Evolutionary conservation across 192 early-diverging fungal species (phyloP).

Genomic region (Cladochytrium replicatum): DNA sequence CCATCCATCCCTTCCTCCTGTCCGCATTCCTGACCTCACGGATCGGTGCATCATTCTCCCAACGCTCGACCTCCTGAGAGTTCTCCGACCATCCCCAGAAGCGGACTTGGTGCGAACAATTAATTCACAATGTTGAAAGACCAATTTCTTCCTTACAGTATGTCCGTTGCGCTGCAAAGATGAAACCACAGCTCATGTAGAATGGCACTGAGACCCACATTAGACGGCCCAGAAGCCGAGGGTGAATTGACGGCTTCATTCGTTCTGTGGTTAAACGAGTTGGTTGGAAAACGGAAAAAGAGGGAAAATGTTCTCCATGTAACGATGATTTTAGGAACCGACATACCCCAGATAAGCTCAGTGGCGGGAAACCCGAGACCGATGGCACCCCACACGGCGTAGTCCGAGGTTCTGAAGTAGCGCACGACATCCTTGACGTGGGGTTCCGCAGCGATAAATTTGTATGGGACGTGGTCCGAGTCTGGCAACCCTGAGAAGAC

Average conservation of each 20-base stretch:
- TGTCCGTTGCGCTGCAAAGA: slow-evolving; percentile 61
- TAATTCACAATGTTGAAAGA: background rate
- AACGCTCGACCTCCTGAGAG: slow-evolving; percentile 56
- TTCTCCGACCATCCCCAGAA: slow-evolving; percentile 94
- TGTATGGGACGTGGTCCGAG: slow-evolving; percentile 50
- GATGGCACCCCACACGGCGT: slow-evolving; percentile 48
- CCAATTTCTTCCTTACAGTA: slow-evolving; percentile 47
- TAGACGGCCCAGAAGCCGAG: slow-evolving; percentile 27
- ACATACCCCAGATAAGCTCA: slow-evolving; percentile 66
- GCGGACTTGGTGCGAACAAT: slow-evolving; percentile 46
- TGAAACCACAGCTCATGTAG: slow-evolving; percentile 60
- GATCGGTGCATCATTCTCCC: slow-evolving; percentile 22
- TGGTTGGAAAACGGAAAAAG: slow-evolving; percentile 18
- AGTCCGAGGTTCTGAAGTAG: slow-evolving; percentile 82
- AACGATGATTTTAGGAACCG: slow-evolving; percentile 24
- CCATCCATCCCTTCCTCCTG: no score
- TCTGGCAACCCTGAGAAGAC: slow-evolving; percentile 38
- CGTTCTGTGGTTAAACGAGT: slow-evolving; percentile 25
- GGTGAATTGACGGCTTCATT: slow-evolving; percentile 31
- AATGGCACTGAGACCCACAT: slow-evolving; percentile 42
- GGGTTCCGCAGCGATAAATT: slow-evolving; percentile 83
- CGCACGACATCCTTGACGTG: slow-evolving; percentile 79
- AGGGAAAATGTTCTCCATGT: slow-evolving; percentile 36
- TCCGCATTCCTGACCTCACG: slow-evolving; percentile 12
- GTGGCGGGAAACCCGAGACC: slow-evolving; percentile 61